Evolutionary conservation across 202 grass and related monocot genomes (phyloP), one percentile per base, ranked within the genome.

Genomic region (Dendrocalamus latiflorus): DNA sequence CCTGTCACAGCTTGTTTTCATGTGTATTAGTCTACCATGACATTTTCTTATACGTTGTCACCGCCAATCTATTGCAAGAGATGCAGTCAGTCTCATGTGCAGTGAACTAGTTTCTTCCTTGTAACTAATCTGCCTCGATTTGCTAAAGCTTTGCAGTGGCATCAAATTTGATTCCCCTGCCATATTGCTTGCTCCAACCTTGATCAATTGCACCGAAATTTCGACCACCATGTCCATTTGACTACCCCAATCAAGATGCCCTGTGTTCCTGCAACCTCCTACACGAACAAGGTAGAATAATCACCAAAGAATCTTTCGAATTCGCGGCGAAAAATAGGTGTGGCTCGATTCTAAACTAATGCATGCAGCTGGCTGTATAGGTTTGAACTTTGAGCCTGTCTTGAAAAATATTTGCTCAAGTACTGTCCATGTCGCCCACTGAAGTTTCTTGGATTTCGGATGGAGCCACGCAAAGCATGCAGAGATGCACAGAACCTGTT

Each of bases 261-360:
- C 51, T 76, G 12, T 87, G 88, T 80, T 84, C 80, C 80, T 90
- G 75, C 84, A 84, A 90, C 84, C 84, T 76, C 88, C 80, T 78
- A 80, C 88, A 90, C 9, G 6, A 8, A 8, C 21, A 53, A 71
- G 9, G 2, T 71, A 76, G 75, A 87, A 83, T 87, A 86, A 75
- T 90, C 66, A 34, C 10, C 48, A 45, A 26, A 66, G 72, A 83
- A 86, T 83, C 79, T 90, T 57, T 83, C 7, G 30, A 83, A 69
- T 71, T 71, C 45, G 68, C 74, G 50, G 75, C 53, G 53, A 79
- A 83, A 70, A 74, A 83, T 42, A 72, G 42, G 38, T 21, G 61
- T 57, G 55, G 37, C 49, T 30, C 60, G 50, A 42, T 50, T 24
- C 5, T 66, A 65, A 66, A 56, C 36, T 37, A 64, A 25, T 44